Percentiles rank a stretch among this genome's conserved stretches.
Conservation (phyloP, 495 filamentous ascomycete species). For the Xylaria venustula region DNA sequence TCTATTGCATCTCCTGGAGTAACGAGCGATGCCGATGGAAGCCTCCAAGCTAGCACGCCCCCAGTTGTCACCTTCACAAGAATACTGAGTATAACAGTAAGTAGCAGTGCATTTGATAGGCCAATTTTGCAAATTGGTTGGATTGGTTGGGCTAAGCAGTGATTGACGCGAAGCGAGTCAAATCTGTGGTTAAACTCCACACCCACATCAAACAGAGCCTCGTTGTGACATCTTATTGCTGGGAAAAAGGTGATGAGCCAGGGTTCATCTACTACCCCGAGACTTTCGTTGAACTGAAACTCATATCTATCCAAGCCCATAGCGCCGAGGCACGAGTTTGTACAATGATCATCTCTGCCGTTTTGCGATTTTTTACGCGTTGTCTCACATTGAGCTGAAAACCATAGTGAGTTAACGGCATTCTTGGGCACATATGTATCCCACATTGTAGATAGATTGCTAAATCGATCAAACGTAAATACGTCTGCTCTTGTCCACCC, state of each 20-base stretch:
- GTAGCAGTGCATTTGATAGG: conserved; percentile 6
- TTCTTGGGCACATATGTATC: conserved; percentile 2
- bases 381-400: conserved; percentile 15
- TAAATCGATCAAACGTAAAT: not conserved
- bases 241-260: not conserved
- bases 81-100: conserved; percentile 3
- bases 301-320: not conserved
- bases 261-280: not conserved
- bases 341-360: not conserved
- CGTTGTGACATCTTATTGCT: not conserved
- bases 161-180: not conserved
- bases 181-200: not conserved
- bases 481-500: conserved; percentile 15
- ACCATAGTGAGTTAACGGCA: conserved; percentile 16
- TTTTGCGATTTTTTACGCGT: not conserved
- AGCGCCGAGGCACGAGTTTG: not conserved
- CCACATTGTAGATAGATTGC: not conserved
- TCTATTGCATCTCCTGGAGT: conserved; percentile 14
- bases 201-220: not conserved
- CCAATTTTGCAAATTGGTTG: conserved; percentile 8
- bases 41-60: not conserved
- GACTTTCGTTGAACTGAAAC: not conserved
- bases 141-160: not conserved
- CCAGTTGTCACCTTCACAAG: not conserved
- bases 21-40: conserved; percentile 3